Evolutionary conservation across 2,329 filamentous ascomycete genomes (phyloP).

Genomic region (Colletotrichum chrysophilum): DNA sequence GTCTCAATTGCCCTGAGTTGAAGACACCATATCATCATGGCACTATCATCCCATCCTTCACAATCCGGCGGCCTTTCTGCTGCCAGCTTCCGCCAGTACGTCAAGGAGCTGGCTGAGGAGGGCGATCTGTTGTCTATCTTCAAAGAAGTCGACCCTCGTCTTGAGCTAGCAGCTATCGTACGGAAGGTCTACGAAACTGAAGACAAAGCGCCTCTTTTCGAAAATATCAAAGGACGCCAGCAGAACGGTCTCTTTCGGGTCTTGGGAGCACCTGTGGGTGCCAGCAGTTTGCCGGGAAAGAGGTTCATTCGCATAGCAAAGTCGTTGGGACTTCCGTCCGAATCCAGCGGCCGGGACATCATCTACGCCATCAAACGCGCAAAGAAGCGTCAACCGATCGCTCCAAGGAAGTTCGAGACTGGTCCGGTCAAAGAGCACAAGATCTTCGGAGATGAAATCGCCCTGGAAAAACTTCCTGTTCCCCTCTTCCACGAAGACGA

Average conservation of each 20-base stretch:
- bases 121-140: constrained; percentile 33
- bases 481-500: constrained; percentile 50
- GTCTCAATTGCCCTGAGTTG: not conserved
- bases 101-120: not conserved
- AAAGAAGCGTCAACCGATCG: not conserved
- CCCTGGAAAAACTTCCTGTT: constrained; percentile 44
- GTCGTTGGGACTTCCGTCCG: not conserved
- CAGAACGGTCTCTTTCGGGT: constrained; percentile 52
- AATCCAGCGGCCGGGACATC: not conserved
- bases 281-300: not conserved
- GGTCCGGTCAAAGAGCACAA: constrained; percentile 48
- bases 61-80: not conserved
- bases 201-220: constrained; percentile 54
- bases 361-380: not conserved
- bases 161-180: constrained; percentile 52
- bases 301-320: not conserved
- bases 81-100: not conserved
- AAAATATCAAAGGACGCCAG: constrained; percentile 49
- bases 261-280: constrained; percentile 45
- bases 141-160: constrained; percentile 44
- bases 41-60: not conserved
- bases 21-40: not conserved
- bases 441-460: constrained; percentile 42
- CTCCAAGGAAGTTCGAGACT: constrained; percentile 14
- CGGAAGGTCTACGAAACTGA: constrained; percentile 48